These are phyloP conservation scores for Pichia phayaonensis DNA, from an alignment of 805 yeast species.

Conservation along the genomic window DNA sequence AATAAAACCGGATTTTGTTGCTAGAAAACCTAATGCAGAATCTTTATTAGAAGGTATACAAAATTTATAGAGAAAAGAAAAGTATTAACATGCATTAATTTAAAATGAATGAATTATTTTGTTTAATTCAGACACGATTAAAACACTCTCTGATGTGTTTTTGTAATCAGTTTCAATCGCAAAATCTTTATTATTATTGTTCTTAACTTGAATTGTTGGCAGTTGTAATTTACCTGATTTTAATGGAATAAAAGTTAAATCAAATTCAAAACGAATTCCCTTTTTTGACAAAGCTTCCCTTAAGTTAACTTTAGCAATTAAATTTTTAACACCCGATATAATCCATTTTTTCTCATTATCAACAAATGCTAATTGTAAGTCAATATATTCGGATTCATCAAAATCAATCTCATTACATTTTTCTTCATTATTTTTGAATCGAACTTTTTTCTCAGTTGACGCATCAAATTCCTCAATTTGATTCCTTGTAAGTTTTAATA, in stretches of 20 bases:
- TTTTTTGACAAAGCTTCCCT: conserved; percentile 6
- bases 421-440: conserved; percentile 13
- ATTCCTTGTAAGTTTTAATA: conserved; percentile 11
- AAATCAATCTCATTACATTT: conserved; percentile 6
- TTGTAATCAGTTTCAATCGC: conserved; percentile 56
- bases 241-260: conserved; percentile 60
- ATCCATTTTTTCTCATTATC: conserved; percentile 61
- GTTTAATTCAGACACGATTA: conserved; percentile 65
- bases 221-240: conserved; percentile 64
- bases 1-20: conserved; percentile 53
- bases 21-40: conserved; percentile 64
- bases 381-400: conserved; percentile 9
- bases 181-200: conserved; percentile 25
- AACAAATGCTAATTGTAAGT: conserved; percentile 20
- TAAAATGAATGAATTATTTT: conserved; percentile 54
- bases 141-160: conserved; percentile 60
- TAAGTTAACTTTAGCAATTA: conserved; percentile 31
- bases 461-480: conserved; percentile 4
- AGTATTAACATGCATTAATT: background rate
- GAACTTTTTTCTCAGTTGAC: conserved; percentile 23
- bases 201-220: conserved; percentile 51
- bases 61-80: background rate
- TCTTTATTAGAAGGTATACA: conserved; percentile 42
- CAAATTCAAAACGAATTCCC: conserved; percentile 18
- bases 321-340: conserved; percentile 59